Evolutionary conservation across 768 basidiomycete species (phyloP), one percentile per base, ranked within the genome.

Genomic region (Boletus coccyginus): DNA sequence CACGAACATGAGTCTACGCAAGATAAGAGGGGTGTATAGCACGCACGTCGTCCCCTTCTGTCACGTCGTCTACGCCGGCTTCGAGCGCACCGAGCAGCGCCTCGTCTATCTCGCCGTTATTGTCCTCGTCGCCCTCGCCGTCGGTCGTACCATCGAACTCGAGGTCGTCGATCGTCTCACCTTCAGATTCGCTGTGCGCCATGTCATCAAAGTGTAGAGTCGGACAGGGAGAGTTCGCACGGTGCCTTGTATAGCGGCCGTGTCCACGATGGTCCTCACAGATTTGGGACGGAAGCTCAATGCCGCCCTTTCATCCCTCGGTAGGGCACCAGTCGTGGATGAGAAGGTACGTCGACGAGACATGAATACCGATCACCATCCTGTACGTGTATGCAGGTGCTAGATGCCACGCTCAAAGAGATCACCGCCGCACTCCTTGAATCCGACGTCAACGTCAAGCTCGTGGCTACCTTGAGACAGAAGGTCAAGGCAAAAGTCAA

Each of bases 371-470:
- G 57, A 50, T 51, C 5, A 33, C 39, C 44, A 29, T 47, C 40
- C 56, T 53, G 43, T 41, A 53, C 58, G 46, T 46, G 54, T 54
- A 12, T 35, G 11, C 70, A 98, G 95, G 92, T 93, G 46, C 85
- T 99, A 67, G 97, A 99, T 77, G 84, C 86, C 5, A 85, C 92
- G 16, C 84, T 99, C 59, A 98, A 98, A 75, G 94, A 97, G 74
- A 91, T 99, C 59, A 94, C 92, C 46, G 82, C 93, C 27, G 96
- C 96, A 11, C 77, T 98, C 33, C 82, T 99, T 43, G 95, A 98
- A 73, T 88, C 94, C 19, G 97, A 99, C 75, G 96, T 99, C 62
- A 99, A 99, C 70, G 96, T 99, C 65, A 97, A 96, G 71, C 84
- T 98, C 21, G 97, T 98, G 19, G 83, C 92, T 7, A 84, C 85